Percentiles rank a stretch among this genome's conserved stretches.
Conservation (phyloP, 2,329 filamentous ascomycete species). For the Ceratocystis ficicola region DNA sequence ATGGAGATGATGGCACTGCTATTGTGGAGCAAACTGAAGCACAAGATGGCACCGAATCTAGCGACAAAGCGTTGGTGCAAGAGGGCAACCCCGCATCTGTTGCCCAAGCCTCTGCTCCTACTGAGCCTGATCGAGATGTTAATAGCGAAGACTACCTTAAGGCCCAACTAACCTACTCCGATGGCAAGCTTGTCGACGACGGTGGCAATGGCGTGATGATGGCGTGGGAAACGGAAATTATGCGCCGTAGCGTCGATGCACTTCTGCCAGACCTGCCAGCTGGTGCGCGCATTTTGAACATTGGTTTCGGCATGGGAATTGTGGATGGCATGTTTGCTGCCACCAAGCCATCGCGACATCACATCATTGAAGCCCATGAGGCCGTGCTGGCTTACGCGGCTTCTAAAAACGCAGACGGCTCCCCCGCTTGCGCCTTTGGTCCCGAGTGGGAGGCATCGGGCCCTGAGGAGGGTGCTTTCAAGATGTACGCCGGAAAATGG, state of each 20-base stretch:
- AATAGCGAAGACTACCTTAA: conserved; percentile 57
- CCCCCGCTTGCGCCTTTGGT: conserved; percentile 40
- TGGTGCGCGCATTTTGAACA: conserved; percentile 64
- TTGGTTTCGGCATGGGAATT: conserved; percentile 87
- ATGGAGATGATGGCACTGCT: conserved; percentile 30
- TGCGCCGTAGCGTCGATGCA: conserved; percentile 61
- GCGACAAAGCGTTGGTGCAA: conserved; percentile 24
- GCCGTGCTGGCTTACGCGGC: conserved; percentile 57
- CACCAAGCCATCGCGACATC: conserved; percentile 55
- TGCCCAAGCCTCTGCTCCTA: conserved; percentile 30
- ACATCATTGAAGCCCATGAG: conserved; percentile 78
- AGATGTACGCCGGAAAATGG: conserved; percentile 62
- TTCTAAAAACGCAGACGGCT: conserved; percentile 22
- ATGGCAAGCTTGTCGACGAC: conserved; percentile 58
- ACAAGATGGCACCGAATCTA: conserved; percentile 28
- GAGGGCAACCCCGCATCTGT: conserved; percentile 29
- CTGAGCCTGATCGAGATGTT: conserved; percentile 35
- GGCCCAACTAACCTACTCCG: conserved; percentile 51
- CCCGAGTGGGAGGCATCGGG: conserved; percentile 42
- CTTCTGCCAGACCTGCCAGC: conserved; percentile 38
- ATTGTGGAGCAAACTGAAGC: conserved; percentile 24
- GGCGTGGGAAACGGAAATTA: conserved; percentile 81
- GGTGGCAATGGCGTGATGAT: conserved; percentile 84
- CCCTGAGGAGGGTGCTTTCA: conserved; percentile 54
- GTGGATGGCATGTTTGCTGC: conserved; percentile 64